Percentiles rank a stretch among this genome's conserved stretches.
These are phyloP conservation scores for Aspergillus transmontanensis DNA, from an alignment of 2,329 filamentous ascomycete species.

Conservation along the genomic window DNA sequence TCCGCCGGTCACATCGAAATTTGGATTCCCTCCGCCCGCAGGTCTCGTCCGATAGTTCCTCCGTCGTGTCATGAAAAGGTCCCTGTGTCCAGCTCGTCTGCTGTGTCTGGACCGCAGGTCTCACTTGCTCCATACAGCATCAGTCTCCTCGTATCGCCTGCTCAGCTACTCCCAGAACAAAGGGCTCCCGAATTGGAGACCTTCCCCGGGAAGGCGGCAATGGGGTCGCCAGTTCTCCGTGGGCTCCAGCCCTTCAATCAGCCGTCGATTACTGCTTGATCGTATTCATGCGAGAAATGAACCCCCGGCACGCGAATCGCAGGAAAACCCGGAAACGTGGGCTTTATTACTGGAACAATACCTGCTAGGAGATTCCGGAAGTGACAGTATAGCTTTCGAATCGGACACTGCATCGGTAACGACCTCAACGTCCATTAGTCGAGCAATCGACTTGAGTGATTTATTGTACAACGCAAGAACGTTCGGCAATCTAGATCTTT, in stretches of 20 bases:
- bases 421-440: conserved; percentile 22
- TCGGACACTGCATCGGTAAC: not conserved
- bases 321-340: conserved; percentile 36
- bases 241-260: conserved; percentile 16
- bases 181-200: conserved; percentile 11
- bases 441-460: conserved; percentile 33
- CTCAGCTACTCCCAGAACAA: conserved; percentile 12
- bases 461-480: conserved; percentile 34
- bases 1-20: conserved; percentile 28
- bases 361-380: conserved; percentile 26
- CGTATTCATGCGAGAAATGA: conserved; percentile 11
- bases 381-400: conserved; percentile 8
- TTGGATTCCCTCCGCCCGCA: conserved; percentile 31
- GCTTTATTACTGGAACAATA: conserved; percentile 37
- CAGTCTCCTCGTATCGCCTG: conserved; percentile 9
- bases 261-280: conserved; percentile 23
- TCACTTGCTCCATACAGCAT: conserved; percentile 19
- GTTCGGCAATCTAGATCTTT: conserved; percentile 35
- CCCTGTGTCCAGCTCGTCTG: conserved; percentile 39
- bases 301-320: conserved; percentile 21
- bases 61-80: conserved; percentile 47
- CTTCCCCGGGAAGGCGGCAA: conserved; percentile 18
- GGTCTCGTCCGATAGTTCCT: conserved; percentile 26
- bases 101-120: conserved; percentile 35
- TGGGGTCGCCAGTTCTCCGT: conserved; percentile 26